These are phyloP conservation scores for Colletotrichum euphorbiae DNA, from an alignment of 2,329 filamentous ascomycete species.

Conservation along the genomic window DNA sequence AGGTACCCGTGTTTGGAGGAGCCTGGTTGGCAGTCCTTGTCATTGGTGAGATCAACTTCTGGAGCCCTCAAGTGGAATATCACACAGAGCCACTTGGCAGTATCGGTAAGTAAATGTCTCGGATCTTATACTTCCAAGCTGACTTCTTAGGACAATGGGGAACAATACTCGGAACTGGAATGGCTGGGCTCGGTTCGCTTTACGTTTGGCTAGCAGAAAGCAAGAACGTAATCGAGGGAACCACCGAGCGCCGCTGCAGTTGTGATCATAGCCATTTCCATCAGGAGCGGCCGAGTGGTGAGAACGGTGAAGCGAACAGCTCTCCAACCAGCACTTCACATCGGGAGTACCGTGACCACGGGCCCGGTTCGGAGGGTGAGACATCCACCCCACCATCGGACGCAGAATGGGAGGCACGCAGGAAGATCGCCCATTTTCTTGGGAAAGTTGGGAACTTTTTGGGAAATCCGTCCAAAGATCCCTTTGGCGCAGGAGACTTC, in stretches of 20 bases:
- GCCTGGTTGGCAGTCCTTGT: constrained; percentile 70
- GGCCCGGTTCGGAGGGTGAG: neutral
- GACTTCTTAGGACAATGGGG: constrained; percentile 66
- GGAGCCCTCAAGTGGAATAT: constrained; percentile 64
- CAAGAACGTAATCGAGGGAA: constrained; percentile 42
- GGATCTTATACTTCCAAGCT: neutral
- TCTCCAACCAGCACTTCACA: constrained; percentile 11
- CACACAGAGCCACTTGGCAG: constrained; percentile 72
- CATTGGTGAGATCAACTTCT: constrained; percentile 74
- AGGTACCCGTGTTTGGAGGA: constrained; percentile 68
- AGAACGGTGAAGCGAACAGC: neutral
- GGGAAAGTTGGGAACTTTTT: constrained; percentile 58
- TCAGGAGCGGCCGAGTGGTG: neutral
- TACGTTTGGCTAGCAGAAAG: constrained; percentile 62
- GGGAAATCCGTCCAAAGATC: constrained; percentile 59
- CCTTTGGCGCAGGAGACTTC: constrained; percentile 62
- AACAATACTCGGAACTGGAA: constrained; percentile 67
- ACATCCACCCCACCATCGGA: constrained; percentile 22
- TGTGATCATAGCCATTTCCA: constrained; percentile 18
- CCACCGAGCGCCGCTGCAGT: constrained; percentile 15
- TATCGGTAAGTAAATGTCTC: constrained; percentile 59
- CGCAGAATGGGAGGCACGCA: constrained; percentile 13
- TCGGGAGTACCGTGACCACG: neutral
- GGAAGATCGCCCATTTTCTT: constrained; percentile 56
- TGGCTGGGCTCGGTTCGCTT: constrained; percentile 69